phyloP scores from a whole-genome alignment of 2,329 filamentous ascomycete species.

The Stagonosporopsis vannaccii region DNA sequence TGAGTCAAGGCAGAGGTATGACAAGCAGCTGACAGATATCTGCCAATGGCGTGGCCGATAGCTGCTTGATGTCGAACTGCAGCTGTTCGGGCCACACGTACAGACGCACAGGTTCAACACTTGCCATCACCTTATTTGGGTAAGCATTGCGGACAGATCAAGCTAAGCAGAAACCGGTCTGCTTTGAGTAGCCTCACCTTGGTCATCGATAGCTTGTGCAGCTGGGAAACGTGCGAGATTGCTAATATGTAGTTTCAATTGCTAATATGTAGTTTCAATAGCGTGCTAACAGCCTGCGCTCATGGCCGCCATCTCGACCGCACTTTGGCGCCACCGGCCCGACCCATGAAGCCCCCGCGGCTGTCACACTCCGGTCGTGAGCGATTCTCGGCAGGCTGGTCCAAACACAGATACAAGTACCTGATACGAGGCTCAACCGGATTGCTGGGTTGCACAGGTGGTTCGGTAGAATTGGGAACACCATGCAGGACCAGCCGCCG shows the following conservation, averaged over 20 bases:
- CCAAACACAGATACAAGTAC: conserved; percentile 24
- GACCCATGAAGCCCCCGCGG: neutral
- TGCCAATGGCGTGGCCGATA: neutral
- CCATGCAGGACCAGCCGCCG: conserved; percentile 1
- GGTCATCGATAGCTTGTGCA: neutral
- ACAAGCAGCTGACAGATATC: conserved; percentile 4
- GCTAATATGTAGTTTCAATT: neutral
- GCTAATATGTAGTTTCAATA: neutral
- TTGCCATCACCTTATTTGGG: neutral
- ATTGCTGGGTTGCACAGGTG: conserved; percentile 1
- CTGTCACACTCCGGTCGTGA: neutral
- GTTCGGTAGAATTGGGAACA: conserved; percentile 15
- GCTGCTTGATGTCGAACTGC: neutral
- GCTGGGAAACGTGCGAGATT: neutral
- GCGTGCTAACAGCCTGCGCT: neutral
- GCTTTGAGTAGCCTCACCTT: neutral
- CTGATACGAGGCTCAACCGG: neutral
- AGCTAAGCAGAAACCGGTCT: neutral
- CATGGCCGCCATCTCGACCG: neutral
- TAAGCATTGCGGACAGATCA: neutral
- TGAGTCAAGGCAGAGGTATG: neutral
- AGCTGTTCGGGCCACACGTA: neutral
- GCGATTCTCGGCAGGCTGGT: neutral
- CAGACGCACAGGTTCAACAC: neutral
- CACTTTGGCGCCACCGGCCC: neutral